These are phyloP conservation scores for Cunninghamia lanceolata DNA, from an alignment of 75 land plant species.

Conservation along the genomic window DNA sequence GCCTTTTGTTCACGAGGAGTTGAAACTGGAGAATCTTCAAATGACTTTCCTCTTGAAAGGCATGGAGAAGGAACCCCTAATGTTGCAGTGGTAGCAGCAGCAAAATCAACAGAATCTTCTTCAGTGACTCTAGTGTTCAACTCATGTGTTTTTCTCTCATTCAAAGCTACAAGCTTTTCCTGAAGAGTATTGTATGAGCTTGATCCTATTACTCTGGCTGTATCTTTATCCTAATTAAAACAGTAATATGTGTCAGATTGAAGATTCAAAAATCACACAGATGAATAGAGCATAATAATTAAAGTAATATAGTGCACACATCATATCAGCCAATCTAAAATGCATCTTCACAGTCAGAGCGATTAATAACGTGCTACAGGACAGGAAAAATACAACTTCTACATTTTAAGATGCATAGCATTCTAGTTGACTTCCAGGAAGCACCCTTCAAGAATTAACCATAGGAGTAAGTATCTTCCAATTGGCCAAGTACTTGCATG, in stretches of 20 bases:
- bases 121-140: conserved; percentile 19
- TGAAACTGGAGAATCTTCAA: conserved; percentile 59
- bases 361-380: background rate
- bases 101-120: conserved; percentile 87
- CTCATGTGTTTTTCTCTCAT: conserved; percentile 33
- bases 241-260: background rate
- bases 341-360: background rate
- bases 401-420: background rate
- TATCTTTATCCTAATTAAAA: conserved; percentile 63
- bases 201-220: conserved; percentile 63
- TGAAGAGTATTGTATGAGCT: conserved; percentile 84
- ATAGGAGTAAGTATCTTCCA: background rate
- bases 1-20: conserved; percentile 17
- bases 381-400: background rate
- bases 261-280: background rate
- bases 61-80: conserved; percentile 90
- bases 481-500: background rate
- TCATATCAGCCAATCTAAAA: background rate
- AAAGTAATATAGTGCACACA: background rate
- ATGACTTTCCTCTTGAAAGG: conserved; percentile 67
- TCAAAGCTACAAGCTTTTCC: conserved; percentile 82
- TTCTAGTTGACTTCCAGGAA: background rate
- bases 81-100: conserved; percentile 93
- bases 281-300: background rate
- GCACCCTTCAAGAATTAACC: background rate